Percentiles rank a stretch among this genome's conserved stretches.
Conservation (phyloP, 768 basidiomycete species). For the Hericium erinaceus region DNA sequence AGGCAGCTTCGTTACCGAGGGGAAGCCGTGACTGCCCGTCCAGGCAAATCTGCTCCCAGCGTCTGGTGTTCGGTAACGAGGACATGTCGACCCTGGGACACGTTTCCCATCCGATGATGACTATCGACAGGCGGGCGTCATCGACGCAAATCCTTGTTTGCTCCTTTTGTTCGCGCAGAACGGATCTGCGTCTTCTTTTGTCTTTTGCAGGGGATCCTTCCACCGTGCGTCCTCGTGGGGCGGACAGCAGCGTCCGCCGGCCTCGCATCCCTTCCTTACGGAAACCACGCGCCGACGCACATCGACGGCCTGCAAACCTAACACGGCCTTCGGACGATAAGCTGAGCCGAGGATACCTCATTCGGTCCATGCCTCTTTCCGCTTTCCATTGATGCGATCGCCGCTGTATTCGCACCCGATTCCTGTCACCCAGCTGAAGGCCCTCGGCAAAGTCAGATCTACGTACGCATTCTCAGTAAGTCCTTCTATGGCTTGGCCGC, state of each 20-base stretch:
- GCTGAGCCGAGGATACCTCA: not conserved
- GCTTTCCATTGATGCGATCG: not conserved
- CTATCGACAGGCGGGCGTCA: not conserved
- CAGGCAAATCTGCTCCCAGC: no score
- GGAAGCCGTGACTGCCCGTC: no score
- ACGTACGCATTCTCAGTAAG: not conserved
- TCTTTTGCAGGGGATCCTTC: not conserved
- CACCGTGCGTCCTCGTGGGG: not conserved
- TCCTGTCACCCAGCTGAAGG: not conserved
- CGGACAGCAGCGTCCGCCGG: no score
- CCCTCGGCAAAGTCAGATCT: not conserved
- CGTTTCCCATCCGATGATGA: not conserved
- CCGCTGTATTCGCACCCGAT: slow-evolving; percentile 1
- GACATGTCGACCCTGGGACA: not conserved
- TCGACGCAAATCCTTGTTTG: not conserved
- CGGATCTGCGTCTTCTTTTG: not conserved
- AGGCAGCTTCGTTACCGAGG: not conserved
- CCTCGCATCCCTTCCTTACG: no score
- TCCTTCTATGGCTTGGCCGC: not conserved
- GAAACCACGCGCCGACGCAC: not conserved
- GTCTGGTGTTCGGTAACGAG: no score
- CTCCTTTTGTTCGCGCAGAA: not conserved
- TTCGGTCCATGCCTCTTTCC: slow-evolving; percentile 2
- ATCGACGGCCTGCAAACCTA: not conserved
- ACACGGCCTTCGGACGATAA: not conserved